phyloP scores from a whole-genome alignment of 2,329 filamentous ascomycete genomes.

The Rhytidhysteron rufulum region DNA sequence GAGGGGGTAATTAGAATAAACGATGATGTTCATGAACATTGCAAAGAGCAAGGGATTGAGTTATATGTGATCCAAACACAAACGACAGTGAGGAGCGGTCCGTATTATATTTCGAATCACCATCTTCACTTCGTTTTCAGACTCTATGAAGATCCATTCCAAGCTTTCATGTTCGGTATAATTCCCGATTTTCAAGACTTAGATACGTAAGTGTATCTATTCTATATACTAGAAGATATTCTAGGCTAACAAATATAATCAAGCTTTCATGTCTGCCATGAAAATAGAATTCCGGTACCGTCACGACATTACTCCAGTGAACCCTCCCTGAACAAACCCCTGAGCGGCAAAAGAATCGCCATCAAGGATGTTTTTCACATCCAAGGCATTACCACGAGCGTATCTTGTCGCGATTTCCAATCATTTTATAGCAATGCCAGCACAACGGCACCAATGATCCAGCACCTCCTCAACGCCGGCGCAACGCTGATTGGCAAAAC shows the following conservation, averaged over 20 bases:
- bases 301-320: not conserved
- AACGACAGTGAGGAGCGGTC: no score
- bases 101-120: not conserved
- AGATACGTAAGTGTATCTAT: not conserved
- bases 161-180: not conserved
- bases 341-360: constrained; percentile 10
- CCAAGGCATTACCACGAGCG: constrained; percentile 11
- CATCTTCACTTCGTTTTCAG: not conserved
- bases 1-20: no score
- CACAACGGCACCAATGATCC: not conserved
- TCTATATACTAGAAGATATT: not conserved
- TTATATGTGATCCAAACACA: no score
- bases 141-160: not conserved
- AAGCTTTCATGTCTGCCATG: not conserved
- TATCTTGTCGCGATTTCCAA: constrained; percentile 11
- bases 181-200: not conserved
- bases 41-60: no score
- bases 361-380: constrained; percentile 23
- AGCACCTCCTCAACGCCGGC: constrained; percentile 1
- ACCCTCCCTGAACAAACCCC: constrained; percentile 1
- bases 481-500: constrained; percentile 12
- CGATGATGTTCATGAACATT: no score
- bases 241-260: not conserved
- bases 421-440: constrained; percentile 1
- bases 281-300: not conserved